Percentiles rank a stretch among this genome's conserved stretches.
phyloP scores from a whole-genome alignment of 106 monocot genomes.

The Acorus calamus region DNA sequence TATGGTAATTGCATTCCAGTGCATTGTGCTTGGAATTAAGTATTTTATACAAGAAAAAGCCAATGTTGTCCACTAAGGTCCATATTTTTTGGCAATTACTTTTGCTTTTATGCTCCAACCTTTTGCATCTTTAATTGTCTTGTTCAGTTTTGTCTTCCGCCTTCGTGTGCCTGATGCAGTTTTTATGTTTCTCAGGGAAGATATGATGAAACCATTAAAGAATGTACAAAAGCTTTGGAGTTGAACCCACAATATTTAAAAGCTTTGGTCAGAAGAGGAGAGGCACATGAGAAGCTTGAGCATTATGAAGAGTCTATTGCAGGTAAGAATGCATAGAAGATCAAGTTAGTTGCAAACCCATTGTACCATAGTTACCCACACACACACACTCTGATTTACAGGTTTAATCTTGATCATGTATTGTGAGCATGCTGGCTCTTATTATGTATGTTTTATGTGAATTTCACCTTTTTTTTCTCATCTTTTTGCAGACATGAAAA shows the following conservation, averaged over 20 bases:
- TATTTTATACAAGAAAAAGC: no score
- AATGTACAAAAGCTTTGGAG: conserved; percentile 77
- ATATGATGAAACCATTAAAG: conserved; percentile 63
- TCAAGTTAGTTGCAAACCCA: no score
- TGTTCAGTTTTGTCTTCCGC: no score
- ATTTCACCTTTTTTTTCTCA: not conserved
- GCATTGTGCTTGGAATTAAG: no score
- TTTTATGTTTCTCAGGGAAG: conserved; percentile 30
- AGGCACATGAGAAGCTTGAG: conserved; percentile 88
- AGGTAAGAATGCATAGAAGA: conserved; percentile 23
- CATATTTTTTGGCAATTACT: no score
- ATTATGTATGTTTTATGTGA: not conserved
- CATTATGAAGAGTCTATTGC: conserved; percentile 83
- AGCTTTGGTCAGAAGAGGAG: conserved; percentile 75
- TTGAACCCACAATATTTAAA: conserved; percentile 69
- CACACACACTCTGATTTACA: no score
- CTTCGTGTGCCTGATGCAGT: not conserved
- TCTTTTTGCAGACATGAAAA: conserved; percentile 73
- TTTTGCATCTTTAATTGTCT: no score
- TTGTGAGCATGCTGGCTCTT: not conserved
- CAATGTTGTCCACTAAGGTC: no score
- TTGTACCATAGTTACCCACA: no score
- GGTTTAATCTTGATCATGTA: not conserved
- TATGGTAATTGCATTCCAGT: no score
- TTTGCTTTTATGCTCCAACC: no score